A percentile compares a stretch with the other conserved stretches of the same genome.
Evolutionary conservation across 2,329 filamentous ascomycete genomes (phyloP).

Genomic region (Cucurbitaria berberidis): DNA sequence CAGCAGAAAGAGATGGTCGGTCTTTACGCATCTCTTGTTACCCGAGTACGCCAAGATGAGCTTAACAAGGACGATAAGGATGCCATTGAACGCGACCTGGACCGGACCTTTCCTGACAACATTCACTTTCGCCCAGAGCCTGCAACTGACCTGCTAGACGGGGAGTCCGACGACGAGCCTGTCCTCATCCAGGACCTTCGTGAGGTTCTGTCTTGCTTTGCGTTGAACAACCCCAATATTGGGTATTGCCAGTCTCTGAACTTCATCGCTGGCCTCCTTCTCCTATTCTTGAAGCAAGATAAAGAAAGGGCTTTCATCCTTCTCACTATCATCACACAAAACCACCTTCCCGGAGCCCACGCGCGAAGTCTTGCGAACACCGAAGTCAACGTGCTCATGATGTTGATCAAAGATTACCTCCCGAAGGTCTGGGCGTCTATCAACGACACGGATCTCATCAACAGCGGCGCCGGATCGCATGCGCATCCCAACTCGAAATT

Average conservation of each 20-base stretch:
- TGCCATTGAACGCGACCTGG: slow-evolving; percentile 90
- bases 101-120: slow-evolving; percentile 95
- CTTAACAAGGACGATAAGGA: slow-evolving; percentile 78
- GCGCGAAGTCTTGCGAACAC: slow-evolving; percentile 91
- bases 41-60: slow-evolving; percentile 66
- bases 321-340: slow-evolving; percentile 86
- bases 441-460: slow-evolving; percentile 69
- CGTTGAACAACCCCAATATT: slow-evolving; percentile 87
- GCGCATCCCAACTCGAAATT: slow-evolving; percentile 45
- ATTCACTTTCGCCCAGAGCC: slow-evolving; percentile 77
- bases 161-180: slow-evolving; percentile 64
- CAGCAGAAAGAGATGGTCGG: slow-evolving; percentile 70
- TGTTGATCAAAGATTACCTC: slow-evolving; percentile 79
- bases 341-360: slow-evolving; percentile 89
- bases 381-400: slow-evolving; percentile 92
- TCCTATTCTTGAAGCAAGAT: slow-evolving; percentile 79
- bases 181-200: slow-evolving; percentile 81
- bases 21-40: slow-evolving; percentile 74
- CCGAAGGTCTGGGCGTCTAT: slow-evolving; percentile 88
- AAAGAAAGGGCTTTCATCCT: slow-evolving; percentile 95
- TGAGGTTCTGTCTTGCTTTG: slow-evolving; percentile 85
- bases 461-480: slow-evolving; percentile 41
- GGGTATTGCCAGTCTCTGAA: slow-evolving; percentile 97
- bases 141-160: slow-evolving; percentile 39
- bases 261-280: slow-evolving; percentile 86